Base-by-base conservation (phyloP, 1,284 basidiomycete genomes). In the Xanthoconium separans region DNA sequence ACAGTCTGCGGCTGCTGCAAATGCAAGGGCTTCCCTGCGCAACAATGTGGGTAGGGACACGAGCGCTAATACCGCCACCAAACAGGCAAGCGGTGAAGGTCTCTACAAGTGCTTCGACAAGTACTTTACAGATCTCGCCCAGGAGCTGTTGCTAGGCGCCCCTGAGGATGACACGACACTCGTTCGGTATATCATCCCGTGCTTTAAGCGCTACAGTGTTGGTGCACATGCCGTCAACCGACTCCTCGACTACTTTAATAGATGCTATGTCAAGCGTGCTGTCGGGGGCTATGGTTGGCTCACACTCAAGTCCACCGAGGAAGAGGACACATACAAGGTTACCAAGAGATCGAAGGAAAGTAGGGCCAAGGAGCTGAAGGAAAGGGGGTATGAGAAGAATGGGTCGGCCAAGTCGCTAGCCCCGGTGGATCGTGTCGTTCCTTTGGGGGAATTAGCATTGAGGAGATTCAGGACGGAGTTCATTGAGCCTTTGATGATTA, bases 251-350 rank as follows among this genome's bases (percentile, higher is more conserved):
- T 90, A 90, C 66, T 79, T 90, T 50, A 89, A 90, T 69, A 80
- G 87, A 22, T 86, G 89, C 69, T 87, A 87, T 63, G 86, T 90
- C 61, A 86, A 85, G 66, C 83, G 85, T 22, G 84, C 84, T 42
- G 75, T 85, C 8, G 87, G 89, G 69, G 88, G 89, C 68, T 80
- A 76, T 57, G 87, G 88, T 34, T 90, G 87, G 87, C 74, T 90
- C 44, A 78, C 84, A 29, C 72, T 89, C 42, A 74, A 79, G 58
- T 76, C 74, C 22, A 75, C 81, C 50, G 74, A 75, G 48, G 69
- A 75, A 37, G 78, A 78, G 47, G 80, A 81, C 60, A 77, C 80
- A n/a, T 77, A 84, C 66, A 77, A 79, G 62, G 75, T 88, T 51
- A 72, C 82, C 47, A 75, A 72, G 63, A 78, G 75, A 56, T 64